These are phyloP conservation scores for Theobroma grandiflorum DNA, from an alignment of 441 rosid species.

Conservation along the genomic window DNA sequence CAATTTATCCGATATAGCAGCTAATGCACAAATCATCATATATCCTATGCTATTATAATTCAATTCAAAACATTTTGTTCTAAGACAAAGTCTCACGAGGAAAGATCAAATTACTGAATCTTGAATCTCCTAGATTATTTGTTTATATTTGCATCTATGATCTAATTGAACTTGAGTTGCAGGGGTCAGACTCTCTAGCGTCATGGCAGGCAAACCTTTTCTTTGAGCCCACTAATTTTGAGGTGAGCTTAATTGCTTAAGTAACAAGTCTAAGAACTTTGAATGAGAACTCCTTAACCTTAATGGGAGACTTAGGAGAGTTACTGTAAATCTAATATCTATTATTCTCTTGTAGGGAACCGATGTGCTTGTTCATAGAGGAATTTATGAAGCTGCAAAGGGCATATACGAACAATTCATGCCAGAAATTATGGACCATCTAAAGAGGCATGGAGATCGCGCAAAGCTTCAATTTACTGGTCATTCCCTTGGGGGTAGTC, in stretches of 20 bases:
- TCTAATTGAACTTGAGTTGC: slow-evolving; percentile 18
- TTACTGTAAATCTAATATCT: slow-evolving; percentile 3
- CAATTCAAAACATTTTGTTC: background rate
- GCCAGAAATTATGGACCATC: slow-evolving; percentile 75
- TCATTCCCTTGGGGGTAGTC: slow-evolving; percentile 96
- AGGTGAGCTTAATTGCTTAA: slow-evolving; percentile 50
- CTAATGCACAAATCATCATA: background rate
- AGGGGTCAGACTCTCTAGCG: slow-evolving; percentile 93
- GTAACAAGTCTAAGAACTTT: background rate
- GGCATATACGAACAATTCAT: slow-evolving; percentile 82
- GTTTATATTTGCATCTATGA: background rate
- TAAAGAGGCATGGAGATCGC: slow-evolving; percentile 61
- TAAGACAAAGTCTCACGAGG: background rate
- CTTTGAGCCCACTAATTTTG: slow-evolving; percentile 85
- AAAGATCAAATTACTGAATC: slow-evolving; percentile 1
- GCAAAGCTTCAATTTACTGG: slow-evolving; percentile 90
- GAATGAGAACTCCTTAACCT: slow-evolving; percentile 1
- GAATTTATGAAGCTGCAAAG: slow-evolving; percentile 95
- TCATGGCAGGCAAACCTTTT: slow-evolving; percentile 95
- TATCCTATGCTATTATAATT: background rate
- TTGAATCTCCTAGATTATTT: background rate
- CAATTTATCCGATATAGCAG: slow-evolving; percentile 9
- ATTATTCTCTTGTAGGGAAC: slow-evolving; percentile 53
- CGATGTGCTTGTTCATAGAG: slow-evolving; percentile 85
- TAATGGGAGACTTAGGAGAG: background rate